These are phyloP conservation scores for Lantana camara DNA, from an alignment of 257 asterid species.

Conservation along the genomic window DNA sequence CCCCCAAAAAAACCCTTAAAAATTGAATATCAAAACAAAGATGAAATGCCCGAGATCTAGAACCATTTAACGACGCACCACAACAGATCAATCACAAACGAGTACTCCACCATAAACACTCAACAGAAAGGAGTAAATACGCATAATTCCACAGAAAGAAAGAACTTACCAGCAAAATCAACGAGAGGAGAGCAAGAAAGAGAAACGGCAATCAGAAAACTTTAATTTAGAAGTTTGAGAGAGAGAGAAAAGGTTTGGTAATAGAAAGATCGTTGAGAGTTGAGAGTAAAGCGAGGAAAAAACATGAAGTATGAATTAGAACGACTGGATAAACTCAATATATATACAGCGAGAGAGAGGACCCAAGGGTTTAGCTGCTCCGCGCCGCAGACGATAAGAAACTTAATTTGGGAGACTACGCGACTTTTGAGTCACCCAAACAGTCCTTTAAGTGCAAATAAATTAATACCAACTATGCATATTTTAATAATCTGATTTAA, in stretches of 20 bases:
- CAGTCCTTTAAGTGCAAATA: too few relatives aligned
- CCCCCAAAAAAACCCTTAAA: neutral
- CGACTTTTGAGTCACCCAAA: neutral
- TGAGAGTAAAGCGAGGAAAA: slow-evolving; percentile 3
- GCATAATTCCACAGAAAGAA: neutral
- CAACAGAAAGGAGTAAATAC: neutral
- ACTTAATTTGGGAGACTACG: neutral
- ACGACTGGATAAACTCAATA: neutral
- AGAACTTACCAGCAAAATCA: neutral
- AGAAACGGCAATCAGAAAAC: neutral
- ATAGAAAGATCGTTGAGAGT: neutral
- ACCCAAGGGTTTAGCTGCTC: neutral
- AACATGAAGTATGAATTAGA: neutral
- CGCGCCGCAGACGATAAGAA: neutral
- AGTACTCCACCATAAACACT: neutral
- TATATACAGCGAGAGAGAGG: neutral
- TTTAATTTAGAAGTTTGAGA: neutral
- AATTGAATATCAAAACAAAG: neutral
- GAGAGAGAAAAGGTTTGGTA: neutral
- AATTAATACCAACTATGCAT: too few relatives aligned
- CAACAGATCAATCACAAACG: slow-evolving; percentile 7
- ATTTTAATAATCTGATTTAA: too few relatives aligned
- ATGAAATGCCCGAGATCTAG: slow-evolving; percentile 17
- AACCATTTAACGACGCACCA: neutral
- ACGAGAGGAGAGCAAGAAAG: neutral